Percentiles rank a stretch among this genome's conserved stretches.
Conservation (phyloP, 2,329 filamentous ascomycete species). For the Curvularia sp. region DNA sequence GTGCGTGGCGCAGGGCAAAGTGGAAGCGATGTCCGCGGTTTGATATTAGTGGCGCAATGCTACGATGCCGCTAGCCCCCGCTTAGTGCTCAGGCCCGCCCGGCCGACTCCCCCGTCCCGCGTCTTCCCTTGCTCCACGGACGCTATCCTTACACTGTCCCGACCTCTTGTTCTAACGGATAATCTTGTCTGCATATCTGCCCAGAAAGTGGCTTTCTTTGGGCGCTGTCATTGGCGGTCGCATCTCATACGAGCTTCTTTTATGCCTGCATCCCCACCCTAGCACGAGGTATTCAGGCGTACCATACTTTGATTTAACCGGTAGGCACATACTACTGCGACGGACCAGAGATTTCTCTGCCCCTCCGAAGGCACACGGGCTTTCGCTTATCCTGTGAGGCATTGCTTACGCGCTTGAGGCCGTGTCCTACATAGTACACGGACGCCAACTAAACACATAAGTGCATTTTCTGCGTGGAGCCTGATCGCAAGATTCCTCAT, state of each 20-base stretch:
- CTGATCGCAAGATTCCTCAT: background rate
- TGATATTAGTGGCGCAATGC: conserved; percentile 9
- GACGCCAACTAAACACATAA: background rate
- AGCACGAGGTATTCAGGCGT: background rate
- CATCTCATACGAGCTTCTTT: background rate
- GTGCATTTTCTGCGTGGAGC: background rate
- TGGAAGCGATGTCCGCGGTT: conserved; percentile 2
- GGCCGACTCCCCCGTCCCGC: conserved; percentile 12
- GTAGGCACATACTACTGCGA: background rate
- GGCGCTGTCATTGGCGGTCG: background rate
- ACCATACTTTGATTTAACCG: conserved; percentile 2
- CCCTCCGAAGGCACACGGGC: background rate
- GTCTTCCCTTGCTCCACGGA: background rate
- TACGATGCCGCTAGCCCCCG: conserved; percentile 5
- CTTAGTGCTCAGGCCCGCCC: conserved; percentile 6
- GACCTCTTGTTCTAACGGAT: background rate
- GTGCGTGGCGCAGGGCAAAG: conserved; percentile 4
- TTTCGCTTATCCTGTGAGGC: background rate
- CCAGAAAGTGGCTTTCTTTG: background rate
- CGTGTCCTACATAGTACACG: background rate
- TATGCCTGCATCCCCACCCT: background rate
- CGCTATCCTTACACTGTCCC: background rate
- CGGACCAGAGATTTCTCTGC: background rate
- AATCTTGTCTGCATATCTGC: conserved; percentile 5
- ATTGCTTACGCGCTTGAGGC: background rate